Evolutionary conservation across 1,284 basidiomycete genomes (phyloP).

Genomic region (Cryptococcus sp.): DNA sequence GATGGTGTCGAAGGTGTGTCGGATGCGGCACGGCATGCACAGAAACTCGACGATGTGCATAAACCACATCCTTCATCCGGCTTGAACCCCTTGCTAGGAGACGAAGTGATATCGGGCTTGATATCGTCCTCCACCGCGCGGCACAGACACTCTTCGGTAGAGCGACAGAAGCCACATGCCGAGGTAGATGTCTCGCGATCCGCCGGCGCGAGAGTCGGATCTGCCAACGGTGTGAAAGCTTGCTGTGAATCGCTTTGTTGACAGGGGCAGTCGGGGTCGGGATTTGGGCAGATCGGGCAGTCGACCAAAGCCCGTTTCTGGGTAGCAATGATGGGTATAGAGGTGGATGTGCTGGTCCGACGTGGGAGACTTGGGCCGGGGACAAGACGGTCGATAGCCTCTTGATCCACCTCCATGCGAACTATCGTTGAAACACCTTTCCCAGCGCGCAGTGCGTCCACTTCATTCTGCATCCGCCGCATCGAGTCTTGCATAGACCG

Average conservation of each 20-base stretch:
- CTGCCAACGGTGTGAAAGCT: constrained; percentile 2
- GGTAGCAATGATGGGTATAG: constrained; percentile 5
- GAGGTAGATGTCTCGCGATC: constrained; percentile 8
- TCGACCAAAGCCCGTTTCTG: constrained; percentile 19
- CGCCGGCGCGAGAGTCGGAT: constrained; percentile 13
- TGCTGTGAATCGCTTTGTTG: constrained; percentile 26
- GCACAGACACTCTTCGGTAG: constrained; percentile 45
- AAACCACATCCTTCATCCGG: constrained; percentile 38
- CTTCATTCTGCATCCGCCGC: constrained; percentile 18
- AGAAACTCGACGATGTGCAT: constrained; percentile 45
- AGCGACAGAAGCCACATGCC: constrained; percentile 44
- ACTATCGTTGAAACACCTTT: constrained; percentile 22
- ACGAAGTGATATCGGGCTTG: constrained; percentile 34
- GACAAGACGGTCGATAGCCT: constrained; percentile 15
- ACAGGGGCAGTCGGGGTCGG: constrained; percentile 51
- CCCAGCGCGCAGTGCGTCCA: constrained; percentile 16
- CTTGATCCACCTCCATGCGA: constrained; percentile 20
- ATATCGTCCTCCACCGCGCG: constrained; percentile 33
- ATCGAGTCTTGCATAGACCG: constrained; percentile 16
- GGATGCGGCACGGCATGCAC: constrained; percentile 38
- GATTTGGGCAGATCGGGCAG: constrained; percentile 51
- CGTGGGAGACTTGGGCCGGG: constrained; percentile 11
- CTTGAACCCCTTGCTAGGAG: constrained; percentile 21
- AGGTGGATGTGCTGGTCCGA: constrained; percentile 2
- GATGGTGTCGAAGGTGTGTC: constrained; percentile 8